Evolutionary conservation across 1,284 basidiomycete genomes (phyloP).

Genomic region (Malassezia yamatoensis): DNA sequence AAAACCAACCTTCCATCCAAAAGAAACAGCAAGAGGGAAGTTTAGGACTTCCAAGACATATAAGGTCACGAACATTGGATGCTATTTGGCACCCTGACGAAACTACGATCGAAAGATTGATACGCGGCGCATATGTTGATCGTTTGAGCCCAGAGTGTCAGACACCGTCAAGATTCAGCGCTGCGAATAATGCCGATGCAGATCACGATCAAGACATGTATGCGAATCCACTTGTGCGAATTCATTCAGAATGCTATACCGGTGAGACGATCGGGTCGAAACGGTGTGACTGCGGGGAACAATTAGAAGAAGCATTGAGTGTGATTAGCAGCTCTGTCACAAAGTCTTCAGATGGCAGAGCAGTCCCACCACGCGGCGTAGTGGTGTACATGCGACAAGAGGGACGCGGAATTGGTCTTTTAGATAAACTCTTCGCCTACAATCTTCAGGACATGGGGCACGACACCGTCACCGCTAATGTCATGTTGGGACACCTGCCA

Average conservation of each 20-base stretch:
- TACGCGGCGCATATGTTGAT: constrained; percentile 85
- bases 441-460: constrained; percentile 96
- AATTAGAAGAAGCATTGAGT: constrained; percentile 89
- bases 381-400: constrained; percentile 96
- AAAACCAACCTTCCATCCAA: constrained; percentile 29
- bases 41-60: constrained; percentile 41
- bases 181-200: constrained; percentile 16
- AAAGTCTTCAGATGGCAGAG: not conserved
- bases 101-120: constrained; percentile 85
- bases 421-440: constrained; percentile 94
- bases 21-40: constrained; percentile 15
- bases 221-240: constrained; percentile 66
- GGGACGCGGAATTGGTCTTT: constrained; percentile 90
- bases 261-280: constrained; percentile 97
- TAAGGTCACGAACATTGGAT: constrained; percentile 74
- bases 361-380: constrained; percentile 56
- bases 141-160: constrained; percentile 60
- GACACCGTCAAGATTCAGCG: constrained; percentile 51
- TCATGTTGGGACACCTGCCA: constrained; percentile 85
- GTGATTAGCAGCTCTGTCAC: constrained; percentile 57
- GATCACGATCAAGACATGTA: not conserved
- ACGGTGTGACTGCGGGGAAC: constrained; percentile 97
- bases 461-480: constrained; percentile 93
- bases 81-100: constrained; percentile 74
- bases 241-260: constrained; percentile 97